A percentile compares a stretch with the other conserved stretches of the same genome.
Conservation (phyloP, 495 filamentous ascomycete species). For the Hypomontagnella submonticulosa region DNA sequence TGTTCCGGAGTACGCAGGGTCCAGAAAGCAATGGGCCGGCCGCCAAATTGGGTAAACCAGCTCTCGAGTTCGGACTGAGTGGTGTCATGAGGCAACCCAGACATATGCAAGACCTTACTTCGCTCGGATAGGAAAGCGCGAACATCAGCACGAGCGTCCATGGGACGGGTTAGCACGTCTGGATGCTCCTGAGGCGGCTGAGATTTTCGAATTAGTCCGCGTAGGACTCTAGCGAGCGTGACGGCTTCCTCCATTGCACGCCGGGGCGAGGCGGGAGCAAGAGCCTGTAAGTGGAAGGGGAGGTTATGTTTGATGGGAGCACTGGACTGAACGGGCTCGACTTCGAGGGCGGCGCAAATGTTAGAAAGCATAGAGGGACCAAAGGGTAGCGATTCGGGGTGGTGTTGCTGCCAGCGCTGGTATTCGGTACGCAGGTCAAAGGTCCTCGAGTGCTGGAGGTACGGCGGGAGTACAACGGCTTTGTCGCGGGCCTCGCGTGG, state of each 20-base stretch:
- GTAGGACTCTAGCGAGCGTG: slow-evolving; percentile 89
- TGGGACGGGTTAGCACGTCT: slow-evolving; percentile 90
- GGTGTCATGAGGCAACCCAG: slow-evolving; percentile 94
- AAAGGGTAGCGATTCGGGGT: slow-evolving; percentile 96
- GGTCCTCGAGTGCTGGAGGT: slow-evolving; percentile 95
- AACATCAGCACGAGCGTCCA: slow-evolving; percentile 98
- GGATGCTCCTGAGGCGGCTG: slow-evolving; percentile 93
- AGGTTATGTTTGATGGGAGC: slow-evolving; percentile 99
- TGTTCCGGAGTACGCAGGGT: slow-evolving; percentile 97
- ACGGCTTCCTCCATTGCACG: slow-evolving; percentile 98
- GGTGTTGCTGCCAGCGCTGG: slow-evolving; percentile 96
- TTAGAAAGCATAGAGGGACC: slow-evolving; percentile 94
- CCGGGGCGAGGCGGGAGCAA: slow-evolving; percentile 95
- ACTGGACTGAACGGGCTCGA: slow-evolving; percentile 94
- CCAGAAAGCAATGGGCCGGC: slow-evolving; percentile 99
- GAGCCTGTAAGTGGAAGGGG: slow-evolving; percentile 95
- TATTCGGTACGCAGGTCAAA: slow-evolving; percentile 98
- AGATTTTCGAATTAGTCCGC: slow-evolving; percentile 92
- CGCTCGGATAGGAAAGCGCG: slow-evolving; percentile 92
- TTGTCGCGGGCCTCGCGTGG: slow-evolving; percentile 98
- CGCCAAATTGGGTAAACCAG: slow-evolving; percentile 99
- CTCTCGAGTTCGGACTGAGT: slow-evolving; percentile 98
- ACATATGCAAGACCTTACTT: slow-evolving; percentile 98
- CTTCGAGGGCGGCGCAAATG: slow-evolving; percentile 95
- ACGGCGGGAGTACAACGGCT: slow-evolving; percentile 94